A percentile compares a stretch with the other conserved stretches of the same genome.
Evolutionary conservation across 768 basidiomycete genomes (phyloP).

Genomic region (Russula sp.): DNA sequence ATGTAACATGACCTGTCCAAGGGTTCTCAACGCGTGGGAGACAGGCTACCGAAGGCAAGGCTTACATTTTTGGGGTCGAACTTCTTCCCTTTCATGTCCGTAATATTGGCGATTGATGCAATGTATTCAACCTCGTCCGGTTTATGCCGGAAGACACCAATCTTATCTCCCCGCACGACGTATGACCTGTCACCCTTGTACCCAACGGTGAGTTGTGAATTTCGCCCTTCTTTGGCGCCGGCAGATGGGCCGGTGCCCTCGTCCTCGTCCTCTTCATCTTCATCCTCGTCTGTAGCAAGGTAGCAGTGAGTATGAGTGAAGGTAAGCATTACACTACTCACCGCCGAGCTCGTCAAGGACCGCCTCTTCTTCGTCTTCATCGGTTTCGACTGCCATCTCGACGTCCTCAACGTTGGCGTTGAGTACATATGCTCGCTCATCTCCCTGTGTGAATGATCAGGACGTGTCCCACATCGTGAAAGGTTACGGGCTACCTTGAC

Average conservation of each 20-base stretch:
- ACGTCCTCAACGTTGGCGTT: constrained; percentile 75
- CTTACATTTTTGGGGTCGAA: constrained; percentile 84
- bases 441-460: constrained; percentile 41
- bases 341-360: constrained; percentile 67
- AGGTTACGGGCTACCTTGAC: constrained; percentile 51
- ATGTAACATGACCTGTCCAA: constrained; percentile 83
- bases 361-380: constrained; percentile 71
- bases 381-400: constrained; percentile 74
- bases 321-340: constrained; percentile 27
- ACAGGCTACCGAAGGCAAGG: constrained; percentile 22
- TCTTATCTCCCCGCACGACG: constrained; percentile 86
- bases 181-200: constrained; percentile 95
- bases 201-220: constrained; percentile 88
- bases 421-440: constrained; percentile 83
- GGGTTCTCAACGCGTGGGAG: not conserved
- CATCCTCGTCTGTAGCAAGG: constrained; percentile 12
- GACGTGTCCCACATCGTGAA: not conserved
- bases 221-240: constrained; percentile 53
- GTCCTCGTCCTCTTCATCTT: constrained; percentile 22
- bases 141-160: constrained; percentile 81
- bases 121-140: constrained; percentile 74
- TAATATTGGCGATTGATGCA: constrained; percentile 79
- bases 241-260: constrained; percentile 24
- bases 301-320: not conserved
- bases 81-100: constrained; percentile 70